Base-by-base conservation (phyloP, 148 eudicot genomes). In the Rhododendron griersonianum region DNA sequence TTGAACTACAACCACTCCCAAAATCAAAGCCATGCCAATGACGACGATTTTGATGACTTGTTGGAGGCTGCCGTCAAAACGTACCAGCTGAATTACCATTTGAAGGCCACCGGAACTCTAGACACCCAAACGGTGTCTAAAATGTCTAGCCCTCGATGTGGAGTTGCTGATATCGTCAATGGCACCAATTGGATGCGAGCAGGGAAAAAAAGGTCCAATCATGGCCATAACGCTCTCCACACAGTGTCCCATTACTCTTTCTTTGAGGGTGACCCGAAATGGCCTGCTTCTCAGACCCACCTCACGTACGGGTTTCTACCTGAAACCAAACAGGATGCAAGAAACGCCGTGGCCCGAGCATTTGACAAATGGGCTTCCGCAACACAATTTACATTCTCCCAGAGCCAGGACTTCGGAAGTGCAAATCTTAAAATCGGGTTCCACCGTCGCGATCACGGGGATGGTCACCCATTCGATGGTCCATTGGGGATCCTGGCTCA, bases 131-230 rank as follows among this genome's bases (percentile, higher is more conserved):
- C 90, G 0, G 57, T 76, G 2, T 53, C 86, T 0, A 45, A 50
- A 41, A 84, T 89, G 90, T 74, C 33, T 19, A 16, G 51, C 35
- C 90, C 90, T 25, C 86, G 90, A 21, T 89, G 88, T 81, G 90
- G 88, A 3, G 67, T 73, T 0, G 57, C 83, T 0, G 88, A 87
- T 61, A 77, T 82, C 18, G 25, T 74, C 41, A 81, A 85, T 6
- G 77, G 87, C 15, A 59, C 57, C 19, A 86, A 44, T 71, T 13
- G 0, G 21, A 80, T 86, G 87, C 30, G 33, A 65, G 59, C 2
- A 18, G 44, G 77, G 76, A 78, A 85, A 35, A 88, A 33, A 1
- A 57, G 63, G 30, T 80, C 57, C 15, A 10, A 80, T 35, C 81
- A 53, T 2, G 3, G 59, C 30, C 74, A 28, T 25, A 11, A 8